A percentile compares a stretch with the other conserved stretches of the same genome.
Conservation (phyloP, 1,284 basidiomycete genomes). For the Cystobasidium sp. region DNA sequence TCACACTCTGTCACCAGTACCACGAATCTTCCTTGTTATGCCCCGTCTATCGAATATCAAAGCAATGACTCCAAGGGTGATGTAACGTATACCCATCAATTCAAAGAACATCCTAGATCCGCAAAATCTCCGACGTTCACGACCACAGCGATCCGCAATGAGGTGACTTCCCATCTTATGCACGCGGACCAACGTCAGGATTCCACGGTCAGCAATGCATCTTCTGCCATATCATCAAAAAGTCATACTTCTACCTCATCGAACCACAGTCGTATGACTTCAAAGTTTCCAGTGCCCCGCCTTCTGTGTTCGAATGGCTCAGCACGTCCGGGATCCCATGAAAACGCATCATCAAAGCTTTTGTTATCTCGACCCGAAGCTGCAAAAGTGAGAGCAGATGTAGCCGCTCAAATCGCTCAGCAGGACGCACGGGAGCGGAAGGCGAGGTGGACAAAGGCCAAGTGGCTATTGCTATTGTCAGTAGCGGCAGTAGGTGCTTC, state of each 20-base stretch:
- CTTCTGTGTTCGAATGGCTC: not conserved
- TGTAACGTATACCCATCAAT: not conserved
- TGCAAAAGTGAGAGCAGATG: not conserved
- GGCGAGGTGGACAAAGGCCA: slow-evolving; percentile 42
- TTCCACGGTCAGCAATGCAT: not conserved
- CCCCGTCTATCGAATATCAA: not conserved
- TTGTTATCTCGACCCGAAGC: not conserved
- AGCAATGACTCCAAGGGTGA: too few species aligned
- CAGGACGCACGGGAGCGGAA: slow-evolving; percentile 24
- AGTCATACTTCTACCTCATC: not conserved
- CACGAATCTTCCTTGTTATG: not conserved
- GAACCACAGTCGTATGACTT: not conserved
- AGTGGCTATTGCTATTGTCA: slow-evolving; percentile 41
- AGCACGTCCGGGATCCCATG: not conserved
- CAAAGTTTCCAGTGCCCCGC: slow-evolving; percentile 11
- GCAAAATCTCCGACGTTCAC: not conserved
- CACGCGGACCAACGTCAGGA: not conserved
- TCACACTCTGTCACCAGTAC: not conserved
- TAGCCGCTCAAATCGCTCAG: not conserved
- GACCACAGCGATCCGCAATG: not conserved
- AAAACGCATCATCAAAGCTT: too few species aligned
- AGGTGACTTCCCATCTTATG: not conserved
- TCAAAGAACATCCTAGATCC: not conserved
- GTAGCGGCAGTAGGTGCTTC: slow-evolving; percentile 35
- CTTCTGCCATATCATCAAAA: not conserved